Evolutionary conservation across 805 yeast genomes (phyloP), one percentile per base, ranked within the genome.

Genomic region (Dipodascus albidus): DNA sequence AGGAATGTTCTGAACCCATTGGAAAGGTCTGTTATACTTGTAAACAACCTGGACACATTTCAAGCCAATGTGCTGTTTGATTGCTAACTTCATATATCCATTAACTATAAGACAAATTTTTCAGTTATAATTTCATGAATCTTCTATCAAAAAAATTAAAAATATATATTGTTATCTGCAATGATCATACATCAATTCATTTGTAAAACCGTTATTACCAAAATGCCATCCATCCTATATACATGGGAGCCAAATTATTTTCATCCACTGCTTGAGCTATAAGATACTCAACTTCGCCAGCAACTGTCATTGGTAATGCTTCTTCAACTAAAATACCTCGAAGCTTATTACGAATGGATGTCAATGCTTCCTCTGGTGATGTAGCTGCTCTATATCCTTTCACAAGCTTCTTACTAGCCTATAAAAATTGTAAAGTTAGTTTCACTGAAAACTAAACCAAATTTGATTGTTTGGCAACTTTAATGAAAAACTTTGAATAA

Each of bases 151-250:
- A n/a, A n/a, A n/a, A n/a, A n/a, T n/a, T n/a, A n/a, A n/a, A n/a
- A n/a, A n/a, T n/a, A n/a, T n/a, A n/a, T n/a, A n/a, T n/a, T n/a
- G n/a, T n/a, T n/a, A n/a, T n/a, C n/a, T n/a, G n/a, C n/a, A n/a
- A n/a, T n/a, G n/a, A n/a, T n/a, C n/a, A n/a, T n/a, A n/a, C n/a
- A n/a, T n/a, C n/a, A n/a, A n/a, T n/a, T n/a, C n/a, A n/a, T n/a
- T n/a, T n/a, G n/a, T 27, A 6, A 27, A 27, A 27, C 33, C 6
- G 33, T 11, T 6, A 20, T 42, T 64, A 81, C 73, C 83, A 74
- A 66, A 83, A 82, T 6, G 93, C 78, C 69, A 81, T 73, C 99
- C 99, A 93, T 2, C 99, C 99, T 23, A 85, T 81, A 67, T 87
- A 93, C 99, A 93, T 91, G 59, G 77, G 84, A 27, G 87, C 75